Base-by-base conservation (phyloP, 2,329 filamentous ascomycete species). In the Penicillium sp. region DNA sequence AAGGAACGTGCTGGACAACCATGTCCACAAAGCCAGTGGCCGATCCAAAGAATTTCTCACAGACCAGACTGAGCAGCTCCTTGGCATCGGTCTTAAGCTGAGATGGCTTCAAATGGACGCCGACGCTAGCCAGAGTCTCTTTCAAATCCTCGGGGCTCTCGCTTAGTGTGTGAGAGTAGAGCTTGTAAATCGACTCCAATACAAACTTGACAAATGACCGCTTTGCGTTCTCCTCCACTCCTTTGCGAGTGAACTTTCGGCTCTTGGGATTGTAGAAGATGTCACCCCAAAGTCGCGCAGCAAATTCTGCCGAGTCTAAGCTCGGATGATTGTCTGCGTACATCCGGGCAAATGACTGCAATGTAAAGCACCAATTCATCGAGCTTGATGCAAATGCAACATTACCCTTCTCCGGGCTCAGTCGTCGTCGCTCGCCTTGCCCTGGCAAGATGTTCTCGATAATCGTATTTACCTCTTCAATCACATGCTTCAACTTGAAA, bases 401-500 rank as follows among this genome's bases (percentile, higher is more conserved):
- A 70, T 99, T 99, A 58, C 94, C 94, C 76, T 92, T 96, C 70
- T 99, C 94, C 0, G 94, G 94, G 63, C 93, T 97, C 59, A 99
- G 75, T 60, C 94, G 85, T 73, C 85, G 86, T 58, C 83, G 85
- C 67, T 90, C 90, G 29, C 92, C 91, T 64, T 85, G 84, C 2
- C 90, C 88, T 4, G 94, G 93, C 29, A 91, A 80, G 3, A 89
- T 88, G 70, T 89, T 91, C 69, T 96, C 90, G 66, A 99, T 97
- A 63, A 94, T 80, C 1, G 91, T 96, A 75, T 99, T 99, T 74
- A 99, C 92, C 74, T 97, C 91, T 73, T 99, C 94, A 50, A 99
- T 86, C n/a, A 97, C 91, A 72, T 97, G 92, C 77, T 97, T 97
- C 52, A 99, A 80, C 80, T 99, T 99, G 81, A 97, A 97, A 77